Percentiles rank a stretch among this genome's conserved stretches.
phyloP scores from a whole-genome alignment of 1,139 yeast genomes.

The Suhomyces bribrorum region DNA sequence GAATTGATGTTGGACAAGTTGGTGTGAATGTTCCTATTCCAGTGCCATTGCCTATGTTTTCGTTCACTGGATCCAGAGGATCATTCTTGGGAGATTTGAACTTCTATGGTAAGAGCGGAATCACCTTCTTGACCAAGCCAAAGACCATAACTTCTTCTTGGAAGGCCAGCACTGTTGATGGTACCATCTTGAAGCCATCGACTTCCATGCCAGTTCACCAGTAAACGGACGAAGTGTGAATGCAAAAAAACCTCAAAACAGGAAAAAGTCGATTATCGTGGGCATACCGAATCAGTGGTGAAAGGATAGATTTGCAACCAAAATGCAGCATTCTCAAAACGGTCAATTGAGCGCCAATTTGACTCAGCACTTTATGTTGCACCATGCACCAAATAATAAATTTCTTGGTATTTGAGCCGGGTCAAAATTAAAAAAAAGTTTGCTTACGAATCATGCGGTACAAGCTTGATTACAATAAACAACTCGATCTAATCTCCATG shows the following conservation, averaged over 20 bases:
- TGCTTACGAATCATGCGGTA: too few species aligned
- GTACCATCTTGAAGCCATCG: conserved; percentile 51
- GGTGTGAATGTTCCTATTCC: conserved; percentile 83
- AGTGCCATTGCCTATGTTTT: conserved; percentile 83
- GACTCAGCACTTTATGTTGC: too few species aligned
- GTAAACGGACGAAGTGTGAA: conserved; percentile 22
- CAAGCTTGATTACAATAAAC: too few species aligned
- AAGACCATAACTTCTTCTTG: conserved; percentile 75
- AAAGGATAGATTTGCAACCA: too few species aligned
- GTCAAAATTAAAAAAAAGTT: too few species aligned
- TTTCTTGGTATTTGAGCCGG: too few species aligned
- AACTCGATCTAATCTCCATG: too few species aligned
- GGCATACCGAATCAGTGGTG: not conserved
- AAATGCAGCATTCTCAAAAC: too few species aligned
- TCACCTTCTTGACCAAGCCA: conserved; percentile 71
- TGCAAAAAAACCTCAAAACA: not conserved
- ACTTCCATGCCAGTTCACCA: conserved; percentile 68
- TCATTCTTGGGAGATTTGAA: conserved; percentile 79
- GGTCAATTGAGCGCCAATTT: too few species aligned
- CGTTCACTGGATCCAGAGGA: conserved; percentile 78
- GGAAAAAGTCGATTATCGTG: not conserved
- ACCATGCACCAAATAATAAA: too few species aligned
- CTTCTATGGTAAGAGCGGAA: conserved; percentile 76
- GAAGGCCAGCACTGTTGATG: conserved; percentile 58
- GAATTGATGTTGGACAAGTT: conserved; percentile 75